A percentile compares a stretch with the other conserved stretches of the same genome.
Conservation (phyloP, 768 basidiomycete species). For the Xerocomus potaroensis region DNA sequence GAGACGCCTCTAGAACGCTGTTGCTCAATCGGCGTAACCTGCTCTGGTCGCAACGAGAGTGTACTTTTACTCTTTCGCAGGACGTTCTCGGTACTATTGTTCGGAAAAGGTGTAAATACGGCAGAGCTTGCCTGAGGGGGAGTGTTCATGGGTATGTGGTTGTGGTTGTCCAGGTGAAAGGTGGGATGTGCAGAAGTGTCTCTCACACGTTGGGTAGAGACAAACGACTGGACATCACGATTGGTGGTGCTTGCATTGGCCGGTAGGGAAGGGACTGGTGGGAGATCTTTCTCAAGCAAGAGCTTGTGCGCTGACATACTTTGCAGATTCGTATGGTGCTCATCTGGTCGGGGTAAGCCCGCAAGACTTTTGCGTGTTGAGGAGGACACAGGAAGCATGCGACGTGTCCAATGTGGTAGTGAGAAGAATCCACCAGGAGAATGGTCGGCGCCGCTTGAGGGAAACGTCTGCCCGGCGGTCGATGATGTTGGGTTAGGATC, state of each 20-base stretch:
- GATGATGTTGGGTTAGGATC: slow-evolving; percentile 31
- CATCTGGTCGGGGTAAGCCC: slow-evolving; percentile 17
- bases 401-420: slow-evolving; percentile 61
- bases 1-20: slow-evolving; percentile 54
- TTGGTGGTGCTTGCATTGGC: slow-evolving; percentile 1
- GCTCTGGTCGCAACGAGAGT: slow-evolving; percentile 24
- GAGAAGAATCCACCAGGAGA: slow-evolving; percentile 56
- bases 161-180: slow-evolving; percentile 55
- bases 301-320: slow-evolving; percentile 9
- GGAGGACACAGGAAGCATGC: slow-evolving; percentile 32
- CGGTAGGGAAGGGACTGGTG: slow-evolving; percentile 37
- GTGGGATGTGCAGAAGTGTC: slow-evolving; percentile 47
- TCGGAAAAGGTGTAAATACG: slow-evolving; percentile 34
- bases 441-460: slow-evolving; percentile 35
- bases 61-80: slow-evolving; percentile 55
- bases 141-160: slow-evolving; percentile 43
- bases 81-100: slow-evolving; percentile 11
- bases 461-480: slow-evolving; percentile 45
- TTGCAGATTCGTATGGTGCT: slow-evolving; percentile 22
- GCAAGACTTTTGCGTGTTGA: slow-evolving; percentile 30
- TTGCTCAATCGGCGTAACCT: slow-evolving; percentile 13
- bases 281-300: slow-evolving; percentile 44
- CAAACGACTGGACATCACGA: slow-evolving; percentile 10
- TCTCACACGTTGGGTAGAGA: slow-evolving; percentile 17
- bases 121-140: slow-evolving; percentile 47